A percentile compares a stretch with the other conserved stretches of the same genome.
Conservation (phyloP, 306 rosid species). For the Trifolium repens region DNA sequence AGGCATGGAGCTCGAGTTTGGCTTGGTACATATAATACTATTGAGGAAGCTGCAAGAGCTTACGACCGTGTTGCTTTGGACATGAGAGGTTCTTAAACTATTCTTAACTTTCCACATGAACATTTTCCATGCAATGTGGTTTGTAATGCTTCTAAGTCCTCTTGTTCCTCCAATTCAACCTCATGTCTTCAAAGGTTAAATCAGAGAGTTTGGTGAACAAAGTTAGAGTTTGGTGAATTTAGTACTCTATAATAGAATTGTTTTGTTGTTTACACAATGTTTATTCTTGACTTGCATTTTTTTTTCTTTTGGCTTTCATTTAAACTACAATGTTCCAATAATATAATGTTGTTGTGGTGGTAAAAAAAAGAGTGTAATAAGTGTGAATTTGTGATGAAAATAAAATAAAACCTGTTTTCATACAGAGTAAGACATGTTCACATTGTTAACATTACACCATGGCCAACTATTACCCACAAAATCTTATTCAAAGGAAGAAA, state of each 20-base stretch:
- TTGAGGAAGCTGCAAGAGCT: slow-evolving; percentile 74
- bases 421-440: background rate
- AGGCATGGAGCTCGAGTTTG: slow-evolving; percentile 62
- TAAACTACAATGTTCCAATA: background rate
- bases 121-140: slow-evolving; percentile 32
- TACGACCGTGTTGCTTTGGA: slow-evolving; percentile 69
- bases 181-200: slow-evolving; percentile 24
- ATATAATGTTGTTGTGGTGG: background rate
- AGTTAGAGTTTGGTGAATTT: slow-evolving; percentile 49
- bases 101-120: slow-evolving; percentile 72
- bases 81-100: slow-evolving; percentile 69
- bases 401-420: background rate
- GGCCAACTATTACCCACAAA: background rate
- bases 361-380: background rate
- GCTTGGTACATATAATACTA: slow-evolving; percentile 74
- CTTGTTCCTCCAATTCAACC: background rate
- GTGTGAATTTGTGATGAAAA: background rate
- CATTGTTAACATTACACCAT: background rate
- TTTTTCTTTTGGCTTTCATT: background rate
- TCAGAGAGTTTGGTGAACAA: slow-evolving; percentile 34
- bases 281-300: background rate
- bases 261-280: background rate
- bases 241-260: no score
- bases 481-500: background rate
- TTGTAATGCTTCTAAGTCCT: slow-evolving; percentile 20